phyloP scores from a whole-genome alignment of 2,329 filamentous ascomycete genomes.

The Hirsutella minnesotensis region DNA sequence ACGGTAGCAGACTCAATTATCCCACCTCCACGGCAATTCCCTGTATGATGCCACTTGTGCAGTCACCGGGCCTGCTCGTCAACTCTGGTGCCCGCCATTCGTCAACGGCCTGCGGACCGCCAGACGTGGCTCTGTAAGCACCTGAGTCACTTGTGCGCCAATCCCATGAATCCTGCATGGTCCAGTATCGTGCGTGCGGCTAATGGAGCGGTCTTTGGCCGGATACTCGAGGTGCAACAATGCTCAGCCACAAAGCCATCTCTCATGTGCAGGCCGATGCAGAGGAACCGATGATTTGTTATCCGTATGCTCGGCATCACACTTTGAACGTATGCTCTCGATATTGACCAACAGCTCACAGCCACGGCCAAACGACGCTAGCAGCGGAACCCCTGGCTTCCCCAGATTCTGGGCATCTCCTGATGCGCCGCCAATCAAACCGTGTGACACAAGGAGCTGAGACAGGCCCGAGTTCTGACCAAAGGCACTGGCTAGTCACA shows the following conservation, averaged over 20 bases:
- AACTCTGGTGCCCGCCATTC: conserved; percentile 1
- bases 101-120: not conserved
- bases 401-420: conserved; percentile 17
- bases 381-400: conserved; percentile 17
- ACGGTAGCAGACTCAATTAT: not conserved
- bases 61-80: not conserved
- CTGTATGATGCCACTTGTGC: not conserved
- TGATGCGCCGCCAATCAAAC: not conserved
- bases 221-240: not conserved
- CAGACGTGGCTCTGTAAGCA: not conserved
- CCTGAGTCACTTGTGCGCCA: not conserved
- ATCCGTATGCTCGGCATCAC: not conserved
- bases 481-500: too few relatives aligned
- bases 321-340: too few relatives aligned
- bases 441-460: not conserved
- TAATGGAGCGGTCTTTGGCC: too few relatives aligned
- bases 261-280: too few relatives aligned
- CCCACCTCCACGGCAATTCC: not conserved
- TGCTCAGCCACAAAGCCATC: too few relatives aligned
- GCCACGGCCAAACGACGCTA: conserved; percentile 16
- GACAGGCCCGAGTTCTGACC: too few relatives aligned
- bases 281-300: too few relatives aligned
- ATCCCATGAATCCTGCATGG: not conserved
- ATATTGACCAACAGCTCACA: too few relatives aligned
- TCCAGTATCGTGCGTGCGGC: not conserved